These are phyloP conservation scores for Pholiota conissans DNA, from an alignment of 768 basidiomycete species.

Conservation along the genomic window DNA sequence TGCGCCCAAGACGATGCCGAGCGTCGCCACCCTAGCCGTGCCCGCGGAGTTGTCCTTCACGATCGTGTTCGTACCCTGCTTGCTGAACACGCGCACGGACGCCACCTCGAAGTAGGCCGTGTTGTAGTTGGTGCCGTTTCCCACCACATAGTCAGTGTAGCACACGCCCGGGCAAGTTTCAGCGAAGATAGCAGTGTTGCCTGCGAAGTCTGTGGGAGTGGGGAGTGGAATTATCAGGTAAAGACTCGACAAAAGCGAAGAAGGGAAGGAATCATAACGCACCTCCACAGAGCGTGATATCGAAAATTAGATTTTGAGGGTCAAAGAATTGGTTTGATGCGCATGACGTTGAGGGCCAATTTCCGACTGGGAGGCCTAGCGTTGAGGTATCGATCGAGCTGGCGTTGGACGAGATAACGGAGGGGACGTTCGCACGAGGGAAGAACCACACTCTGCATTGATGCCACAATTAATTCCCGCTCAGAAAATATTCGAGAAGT, in stretches of 20 bases:
- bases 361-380: slow-evolving; percentile 67
- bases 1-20: neutral
- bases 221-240: neutral
- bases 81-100: slow-evolving; percentile 38
- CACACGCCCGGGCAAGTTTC: slow-evolving; percentile 66
- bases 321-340: slow-evolving; percentile 52
- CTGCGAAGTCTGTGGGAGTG: slow-evolving; percentile 45
- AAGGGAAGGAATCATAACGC: slow-evolving; percentile 8
- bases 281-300: slow-evolving; percentile 74
- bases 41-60: slow-evolving; percentile 4
- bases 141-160: slow-evolving; percentile 71
- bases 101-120: slow-evolving; percentile 74
- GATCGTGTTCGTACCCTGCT: slow-evolving; percentile 23
- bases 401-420: slow-evolving; percentile 44
- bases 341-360: slow-evolving; percentile 64
- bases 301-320: slow-evolving; percentile 67
- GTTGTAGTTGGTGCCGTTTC: slow-evolving; percentile 58
- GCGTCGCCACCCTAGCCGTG: neutral
- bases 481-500: neutral
- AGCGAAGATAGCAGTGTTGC: slow-evolving; percentile 48
- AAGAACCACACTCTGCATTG: slow-evolving; percentile 62
- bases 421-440: slow-evolving; percentile 48
- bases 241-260: neutral
- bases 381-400: slow-evolving; percentile 53
- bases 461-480: neutral